Evolutionary conservation across 257 asterid genomes (phyloP), one percentile per base, ranked within the genome.

Genomic region (Fraxinus quadrangulata): DNA sequence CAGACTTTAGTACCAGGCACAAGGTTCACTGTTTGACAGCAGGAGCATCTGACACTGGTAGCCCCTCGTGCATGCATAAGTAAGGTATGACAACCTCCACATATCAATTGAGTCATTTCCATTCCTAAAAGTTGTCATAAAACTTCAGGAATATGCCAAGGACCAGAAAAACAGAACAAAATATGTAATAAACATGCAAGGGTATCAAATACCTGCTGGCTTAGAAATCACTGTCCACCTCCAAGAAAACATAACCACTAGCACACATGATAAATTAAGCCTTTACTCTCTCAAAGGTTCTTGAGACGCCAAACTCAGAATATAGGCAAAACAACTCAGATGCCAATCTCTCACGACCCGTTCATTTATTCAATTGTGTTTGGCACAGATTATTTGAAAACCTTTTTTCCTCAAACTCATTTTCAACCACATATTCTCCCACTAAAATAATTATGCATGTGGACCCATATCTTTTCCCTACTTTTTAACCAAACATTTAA

Each of bases 21-120:
- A 79, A 91, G 92, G 86, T 93, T 95, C 72, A 91, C 91, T 0
- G 96, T 89, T 70, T 88, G 97, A 83, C 97, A 93, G 81, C 99
- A 95, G 56, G 98, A 93, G 84, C 98, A 95, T 84, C 97, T 89
- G 76, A 95, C 97, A 66, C 96, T 93, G 24, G 92, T 73, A 70
- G 97, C 99, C 49, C 98, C 99, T 13, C 92, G 97, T 37, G 94
- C 82, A 85, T 93, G 91, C 98, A 93, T 93, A 75, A 95, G 89
- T 79, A 87, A 79, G 0, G 96, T 95, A 71, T 90, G 96, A 78
- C 99, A 95, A 72, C 99, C 97, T 78, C 97, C 97, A 81, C 99
- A 95, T 77, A 93, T 85, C 83, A 93, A 81, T 79, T 89, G 99
- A 79, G 96, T 87, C 96, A 95, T 91, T 76, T 93, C 99, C 97